Evolutionary conservation across 208 protist genomes (phyloP).

Genomic region (Porcisia deanei): DNA sequence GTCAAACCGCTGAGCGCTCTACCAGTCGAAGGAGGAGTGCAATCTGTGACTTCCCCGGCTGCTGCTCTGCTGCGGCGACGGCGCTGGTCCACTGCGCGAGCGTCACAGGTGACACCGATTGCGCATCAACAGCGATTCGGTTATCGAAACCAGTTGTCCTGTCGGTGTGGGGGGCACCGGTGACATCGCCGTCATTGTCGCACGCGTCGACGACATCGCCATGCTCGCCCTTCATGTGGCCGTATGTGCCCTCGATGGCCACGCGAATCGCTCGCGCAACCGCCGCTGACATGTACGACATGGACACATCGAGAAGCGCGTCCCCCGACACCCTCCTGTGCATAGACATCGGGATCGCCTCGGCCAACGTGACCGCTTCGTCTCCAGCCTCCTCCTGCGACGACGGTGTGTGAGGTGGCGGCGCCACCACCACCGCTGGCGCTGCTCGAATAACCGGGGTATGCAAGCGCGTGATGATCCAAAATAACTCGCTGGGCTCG

Average conservation of each 20-base stretch:
- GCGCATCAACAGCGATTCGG: not conserved
- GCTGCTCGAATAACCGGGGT: constrained; percentile 10
- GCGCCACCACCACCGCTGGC: not conserved
- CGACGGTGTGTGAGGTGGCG: not conserved
- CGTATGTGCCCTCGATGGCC: not conserved
- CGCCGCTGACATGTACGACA: constrained; percentile 26
- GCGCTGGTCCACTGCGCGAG: constrained; percentile 12
- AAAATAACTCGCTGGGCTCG: constrained; percentile 9
- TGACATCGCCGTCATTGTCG: not conserved
- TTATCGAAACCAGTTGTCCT: not conserved
- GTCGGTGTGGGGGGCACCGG: not conserved
- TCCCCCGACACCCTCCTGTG: not conserved
- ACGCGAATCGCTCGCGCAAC: constrained; percentile 16
- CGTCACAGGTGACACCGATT: constrained; percentile 9
- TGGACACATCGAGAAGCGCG: constrained; percentile 10
- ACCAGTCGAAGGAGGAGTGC: constrained; percentile 9
- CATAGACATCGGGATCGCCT: not conserved
- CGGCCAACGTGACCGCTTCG: not conserved
- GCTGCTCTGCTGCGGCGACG: constrained; percentile 21
- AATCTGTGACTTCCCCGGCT: not conserved
- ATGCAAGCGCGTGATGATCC: constrained; percentile 28
- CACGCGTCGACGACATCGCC: not conserved
- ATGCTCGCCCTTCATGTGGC: not conserved
- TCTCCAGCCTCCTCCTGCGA: not conserved
- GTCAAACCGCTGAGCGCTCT: constrained; percentile 19